These are phyloP conservation scores for Ganoderma lucidum DNA, from an alignment of 1,284 basidiomycete genomes.

Conservation along the genomic window DNA sequence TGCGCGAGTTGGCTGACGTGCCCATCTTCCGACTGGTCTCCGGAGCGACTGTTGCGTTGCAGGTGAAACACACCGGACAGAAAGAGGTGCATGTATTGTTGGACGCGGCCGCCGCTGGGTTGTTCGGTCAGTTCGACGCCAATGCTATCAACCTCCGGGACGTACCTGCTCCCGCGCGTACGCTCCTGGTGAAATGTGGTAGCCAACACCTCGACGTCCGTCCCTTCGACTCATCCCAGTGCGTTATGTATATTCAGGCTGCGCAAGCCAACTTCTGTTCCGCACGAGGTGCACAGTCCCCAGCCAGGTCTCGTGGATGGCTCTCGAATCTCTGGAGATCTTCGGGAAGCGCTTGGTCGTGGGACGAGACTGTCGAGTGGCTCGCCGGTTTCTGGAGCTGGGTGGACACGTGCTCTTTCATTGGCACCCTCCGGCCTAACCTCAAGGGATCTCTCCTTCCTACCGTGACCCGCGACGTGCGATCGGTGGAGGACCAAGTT, in stretches of 20 bases:
- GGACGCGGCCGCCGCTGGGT: constrained; percentile 8
- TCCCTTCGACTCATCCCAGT: constrained; percentile 1
- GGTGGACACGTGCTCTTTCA: constrained; percentile 7
- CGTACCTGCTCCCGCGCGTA: constrained; percentile 7
- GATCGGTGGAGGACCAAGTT: constrained; percentile 6
- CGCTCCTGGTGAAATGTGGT: constrained; percentile 10
- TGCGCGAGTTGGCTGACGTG: constrained; percentile 13
- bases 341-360: constrained; percentile 6
- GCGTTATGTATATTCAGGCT: constrained; percentile 2
- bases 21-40: constrained; percentile 20
- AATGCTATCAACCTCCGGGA: constrained; percentile 15
- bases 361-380: constrained; percentile 13
- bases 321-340: constrained; percentile 3
- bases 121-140: constrained; percentile 18
- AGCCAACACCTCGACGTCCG: constrained; percentile 12
- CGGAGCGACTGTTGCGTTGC: neutral
- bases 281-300: neutral
- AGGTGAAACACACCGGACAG: neutral
- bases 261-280: constrained; percentile 4
- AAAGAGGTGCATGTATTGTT: constrained; percentile 10
- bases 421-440: neutral
- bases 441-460: constrained; percentile 10
- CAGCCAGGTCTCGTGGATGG: neutral
- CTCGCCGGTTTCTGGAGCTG: constrained; percentile 14
- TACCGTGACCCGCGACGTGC: neutral